Percentiles rank a stretch among this genome's conserved stretches.
Evolutionary conservation across 345 rosid species (phyloP).

Genomic region (Trapa bicornis): DNA sequence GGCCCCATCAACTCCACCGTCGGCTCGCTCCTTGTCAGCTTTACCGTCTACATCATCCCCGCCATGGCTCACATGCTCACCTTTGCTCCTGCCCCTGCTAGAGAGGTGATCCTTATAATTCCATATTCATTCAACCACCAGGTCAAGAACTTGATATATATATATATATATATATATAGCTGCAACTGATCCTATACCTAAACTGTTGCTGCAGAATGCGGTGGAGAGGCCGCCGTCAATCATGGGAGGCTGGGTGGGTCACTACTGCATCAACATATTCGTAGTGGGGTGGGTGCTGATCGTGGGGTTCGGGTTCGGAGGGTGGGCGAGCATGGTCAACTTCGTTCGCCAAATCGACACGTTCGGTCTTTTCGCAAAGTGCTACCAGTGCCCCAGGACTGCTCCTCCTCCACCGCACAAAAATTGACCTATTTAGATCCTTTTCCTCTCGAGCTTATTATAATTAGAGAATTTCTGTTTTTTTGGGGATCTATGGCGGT

Average conservation of each 20-base stretch:
- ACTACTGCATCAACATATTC: conserved; percentile 49
- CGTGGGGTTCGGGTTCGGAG: conserved; percentile 93
- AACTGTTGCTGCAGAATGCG: conserved; percentile 44
- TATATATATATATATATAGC: no score
- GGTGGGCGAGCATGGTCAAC: conserved; percentile 96
- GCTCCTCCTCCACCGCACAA: conserved; percentile 27
- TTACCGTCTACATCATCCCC: conserved; percentile 91
- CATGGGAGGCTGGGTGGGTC: conserved; percentile 84
- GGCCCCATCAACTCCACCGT: conserved; percentile 97
- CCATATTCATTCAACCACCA: no score
- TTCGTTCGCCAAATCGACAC: conserved; percentile 74
- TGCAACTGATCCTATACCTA: no score
- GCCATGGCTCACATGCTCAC: conserved; percentile 87
- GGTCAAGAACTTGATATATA: neutral
- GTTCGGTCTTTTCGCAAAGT: conserved; percentile 85
- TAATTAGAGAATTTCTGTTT: neutral
- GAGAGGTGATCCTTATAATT: conserved; percentile 46
- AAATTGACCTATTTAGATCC: conserved; percentile 22
- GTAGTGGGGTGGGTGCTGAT: conserved; percentile 87
- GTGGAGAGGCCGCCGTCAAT: conserved; percentile 67
- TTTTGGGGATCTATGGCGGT: neutral
- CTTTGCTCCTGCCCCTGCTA: conserved; percentile 63
- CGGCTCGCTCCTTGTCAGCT: conserved; percentile 90
- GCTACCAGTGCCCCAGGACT: conserved; percentile 66
- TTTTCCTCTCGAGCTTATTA: neutral